Evolutionary conservation across 2,329 filamentous ascomycete species (phyloP).

Genomic region (Cytospora chrysosperma): DNA sequence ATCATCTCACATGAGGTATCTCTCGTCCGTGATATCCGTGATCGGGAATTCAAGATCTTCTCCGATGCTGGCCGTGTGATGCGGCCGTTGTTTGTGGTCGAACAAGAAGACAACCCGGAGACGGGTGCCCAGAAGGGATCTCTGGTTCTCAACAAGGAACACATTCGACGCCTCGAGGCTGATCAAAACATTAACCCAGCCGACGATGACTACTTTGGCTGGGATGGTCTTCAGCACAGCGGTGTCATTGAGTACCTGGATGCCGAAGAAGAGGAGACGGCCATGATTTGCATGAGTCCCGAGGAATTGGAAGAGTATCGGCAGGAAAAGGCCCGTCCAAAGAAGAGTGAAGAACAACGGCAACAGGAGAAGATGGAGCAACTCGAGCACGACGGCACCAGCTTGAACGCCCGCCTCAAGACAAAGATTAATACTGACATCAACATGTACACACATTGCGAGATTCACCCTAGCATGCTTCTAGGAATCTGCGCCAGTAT

Average conservation of each 20-base stretch:
- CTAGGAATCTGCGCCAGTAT: slow-evolving; percentile 97
- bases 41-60: slow-evolving; percentile 97
- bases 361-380: slow-evolving; percentile 66
- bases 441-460: slow-evolving; percentile 95
- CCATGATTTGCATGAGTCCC: slow-evolving; percentile 99
- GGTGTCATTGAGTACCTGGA: slow-evolving; percentile 96
- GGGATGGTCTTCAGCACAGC: slow-evolving; percentile 79
- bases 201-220: slow-evolving; percentile 69
- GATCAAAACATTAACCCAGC: slow-evolving; percentile 66
- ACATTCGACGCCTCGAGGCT: slow-evolving; percentile 70
- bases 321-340: slow-evolving; percentile 55
- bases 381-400: slow-evolving; percentile 60
- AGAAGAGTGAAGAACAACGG: slow-evolving; percentile 80
- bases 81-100: slow-evolving; percentile 88
- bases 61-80: slow-evolving; percentile 95
- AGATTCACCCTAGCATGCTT: slow-evolving; percentile 99
- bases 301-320: slow-evolving; percentile 85
- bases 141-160: slow-evolving; percentile 80
- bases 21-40: slow-evolving; percentile 91
- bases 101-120: slow-evolving; percentile 78
- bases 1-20: slow-evolving; percentile 91
- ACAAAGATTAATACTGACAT: slow-evolving; percentile 83
- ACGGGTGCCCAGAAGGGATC: slow-evolving; percentile 59
- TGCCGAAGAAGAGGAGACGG: slow-evolving; percentile 95
- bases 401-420: slow-evolving; percentile 84